A percentile compares a stretch with the other conserved stretches of the same genome.
phyloP scores from a whole-genome alignment of 2,329 filamentous ascomycete species.

The Biscogniauxia marginata region DNA sequence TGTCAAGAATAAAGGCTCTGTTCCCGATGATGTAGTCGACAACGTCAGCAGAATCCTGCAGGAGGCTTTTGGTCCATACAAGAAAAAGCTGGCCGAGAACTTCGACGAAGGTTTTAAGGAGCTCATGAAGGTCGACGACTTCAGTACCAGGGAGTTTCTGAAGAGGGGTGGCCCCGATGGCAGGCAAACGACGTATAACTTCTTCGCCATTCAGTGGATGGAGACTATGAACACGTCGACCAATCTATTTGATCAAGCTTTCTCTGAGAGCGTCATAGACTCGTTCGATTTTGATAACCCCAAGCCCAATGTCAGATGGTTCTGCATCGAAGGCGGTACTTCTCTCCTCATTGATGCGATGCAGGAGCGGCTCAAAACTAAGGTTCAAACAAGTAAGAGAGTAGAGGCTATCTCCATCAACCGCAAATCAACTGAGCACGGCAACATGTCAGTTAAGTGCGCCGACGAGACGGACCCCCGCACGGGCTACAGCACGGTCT shows the following conservation, averaged over 20 bases:
- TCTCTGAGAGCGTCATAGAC: conserved; percentile 18
- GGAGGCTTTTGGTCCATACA: not conserved
- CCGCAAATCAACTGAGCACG: no score
- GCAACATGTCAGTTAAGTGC: no score
- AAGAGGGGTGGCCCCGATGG: not conserved
- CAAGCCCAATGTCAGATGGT: no score
- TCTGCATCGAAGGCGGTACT: no score
- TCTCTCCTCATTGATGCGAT: no score
- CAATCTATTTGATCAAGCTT: conserved; percentile 12
- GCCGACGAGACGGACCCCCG: no score
- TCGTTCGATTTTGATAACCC: conserved; percentile 16
- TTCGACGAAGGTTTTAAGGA: conserved; percentile 5
- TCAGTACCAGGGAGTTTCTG: conserved; percentile 10
- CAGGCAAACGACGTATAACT: not conserved
- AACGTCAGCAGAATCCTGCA: not conserved
- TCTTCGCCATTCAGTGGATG: conserved; percentile 7
- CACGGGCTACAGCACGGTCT: conserved; percentile 29
- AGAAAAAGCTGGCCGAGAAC: conserved; percentile 3
- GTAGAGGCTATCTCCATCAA: no score
- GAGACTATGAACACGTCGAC: conserved; percentile 8
- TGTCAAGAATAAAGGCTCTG: no score
- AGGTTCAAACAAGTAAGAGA: no score
- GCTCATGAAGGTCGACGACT: conserved; percentile 14
- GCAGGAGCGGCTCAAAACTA: no score
- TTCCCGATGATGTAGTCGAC: not conserved